Conservation (phyloP, 805 yeast species). For the Kazachstania taianensis region DNA sequence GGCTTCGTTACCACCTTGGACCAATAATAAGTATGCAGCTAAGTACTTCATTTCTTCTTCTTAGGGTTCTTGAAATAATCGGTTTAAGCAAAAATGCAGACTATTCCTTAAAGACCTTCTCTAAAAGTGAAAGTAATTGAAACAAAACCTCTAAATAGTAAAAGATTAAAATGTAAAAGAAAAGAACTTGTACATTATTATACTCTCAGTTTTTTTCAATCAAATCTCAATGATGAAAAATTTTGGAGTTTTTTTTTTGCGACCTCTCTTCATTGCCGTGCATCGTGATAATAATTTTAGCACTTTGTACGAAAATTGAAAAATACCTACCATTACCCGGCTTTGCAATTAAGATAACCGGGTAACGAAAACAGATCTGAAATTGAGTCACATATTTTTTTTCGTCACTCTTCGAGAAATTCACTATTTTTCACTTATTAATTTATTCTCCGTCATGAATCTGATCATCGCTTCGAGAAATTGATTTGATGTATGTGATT, state of each 20-base stretch:
- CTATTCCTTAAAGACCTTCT: conserved; percentile 27
- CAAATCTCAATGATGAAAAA: background rate
- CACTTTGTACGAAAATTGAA: too few relatives aligned
- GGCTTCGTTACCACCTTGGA: conserved; percentile 75
- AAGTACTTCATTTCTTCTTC: conserved; percentile 61
- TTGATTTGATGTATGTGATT: too few relatives aligned
- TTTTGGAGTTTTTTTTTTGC: background rate
- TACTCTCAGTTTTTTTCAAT: too few relatives aligned
- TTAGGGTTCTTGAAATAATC: conserved; percentile 26
- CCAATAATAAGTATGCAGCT: conserved; percentile 88
- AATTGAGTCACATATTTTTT: too few relatives aligned
- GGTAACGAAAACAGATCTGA: too few relatives aligned
- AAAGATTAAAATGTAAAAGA: conserved; percentile 2
- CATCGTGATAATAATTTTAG: too few relatives aligned
- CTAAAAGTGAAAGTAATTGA: conserved; percentile 2
- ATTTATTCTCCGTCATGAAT: too few relatives aligned
- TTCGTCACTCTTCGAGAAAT: too few relatives aligned
- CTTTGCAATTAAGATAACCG: too few relatives aligned
- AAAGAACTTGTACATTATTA: background rate
- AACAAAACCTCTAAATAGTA: conserved; percentile 2
- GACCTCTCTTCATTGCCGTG: background rate
- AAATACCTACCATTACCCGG: too few relatives aligned
- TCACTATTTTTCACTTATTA: too few relatives aligned
- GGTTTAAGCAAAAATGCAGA: conserved; percentile 32
- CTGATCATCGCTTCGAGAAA: too few relatives aligned